Base-by-base conservation (phyloP, 2,329 filamentous ascomycete genomes). In the Hypocreales sp. region DNA sequence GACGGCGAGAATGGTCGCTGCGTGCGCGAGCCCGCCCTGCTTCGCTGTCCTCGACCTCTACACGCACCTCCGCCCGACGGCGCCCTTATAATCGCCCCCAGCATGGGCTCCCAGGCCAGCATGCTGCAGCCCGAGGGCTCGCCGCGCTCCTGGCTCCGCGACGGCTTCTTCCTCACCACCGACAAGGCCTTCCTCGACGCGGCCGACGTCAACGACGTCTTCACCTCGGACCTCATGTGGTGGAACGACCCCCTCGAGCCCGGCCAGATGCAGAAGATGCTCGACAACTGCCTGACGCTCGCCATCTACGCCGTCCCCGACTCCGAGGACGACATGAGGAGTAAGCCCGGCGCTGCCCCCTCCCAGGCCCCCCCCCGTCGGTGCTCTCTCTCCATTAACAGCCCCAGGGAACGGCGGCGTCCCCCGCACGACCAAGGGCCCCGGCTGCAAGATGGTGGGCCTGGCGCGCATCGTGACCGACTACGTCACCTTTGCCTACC, bases 401-500 rank as follows among this genome's bases (percentile, higher is more conserved):
- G n/a, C n/a, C 4, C n/a, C 28, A 56, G 53, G 35, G 28, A 45
- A 50, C 27, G 48, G 35, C 12, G 33, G 50, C 15, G 37, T 44
- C 16, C 44, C 45, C 15, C 41, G 43, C 17, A 41, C 41, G 15
- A 40, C 43, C 23, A 15, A 18, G 15, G 47, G 50, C 18, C 40
- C 47, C 14, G 36, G 41, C 9, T 42, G 50, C 22, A 41, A 44
- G 15, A 48, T 60, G 41, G 48, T 55, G 28, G 56, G 56, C 30
- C 48, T 60, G 29, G 49, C 52, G 25, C 53, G 78, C 19, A 47
- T 79, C n/a, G 55, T 82, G 27, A 83, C 77, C 7, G 79, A 83
- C 48, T 64, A 67, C 40, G 61, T 71, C 25, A 77, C 75, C 0
- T 70, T 80, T 38, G 72, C 66, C 19, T 83, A 79, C 32, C 50